Evolutionary conservation across 495 filamentous ascomycete species (phyloP).

Genomic region (Aspergillus affinis): DNA sequence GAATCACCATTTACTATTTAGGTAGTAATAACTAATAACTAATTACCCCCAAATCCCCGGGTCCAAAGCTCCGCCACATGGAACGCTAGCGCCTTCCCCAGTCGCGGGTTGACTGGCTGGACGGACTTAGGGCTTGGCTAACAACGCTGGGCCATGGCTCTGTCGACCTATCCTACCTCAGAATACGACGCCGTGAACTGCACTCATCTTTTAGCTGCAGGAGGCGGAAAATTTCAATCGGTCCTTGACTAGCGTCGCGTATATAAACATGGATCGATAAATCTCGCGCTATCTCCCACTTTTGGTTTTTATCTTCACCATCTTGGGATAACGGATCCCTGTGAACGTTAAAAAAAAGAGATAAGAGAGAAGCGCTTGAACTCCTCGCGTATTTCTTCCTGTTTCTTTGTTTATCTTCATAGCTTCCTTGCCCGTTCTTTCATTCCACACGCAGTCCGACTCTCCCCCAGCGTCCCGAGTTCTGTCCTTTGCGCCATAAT

Average conservation of each 20-base stretch:
- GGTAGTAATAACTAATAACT: too few species aligned
- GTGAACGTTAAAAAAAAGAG: not conserved
- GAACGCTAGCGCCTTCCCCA: not conserved
- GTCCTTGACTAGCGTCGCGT: not conserved
- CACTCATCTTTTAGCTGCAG: not conserved
- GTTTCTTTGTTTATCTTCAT: not conserved
- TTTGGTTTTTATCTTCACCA: not conserved
- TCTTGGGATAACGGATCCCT: not conserved
- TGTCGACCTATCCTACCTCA: not conserved
- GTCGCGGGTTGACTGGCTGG: too few species aligned
- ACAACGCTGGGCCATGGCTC: not conserved
- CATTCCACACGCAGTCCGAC: not conserved
- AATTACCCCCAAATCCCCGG: not conserved
- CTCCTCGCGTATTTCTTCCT: not conserved
- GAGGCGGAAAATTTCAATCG: not conserved
- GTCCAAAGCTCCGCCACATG: not conserved
- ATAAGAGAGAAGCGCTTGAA: not conserved
- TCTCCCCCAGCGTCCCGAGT: not conserved
- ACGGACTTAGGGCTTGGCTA: not conserved
- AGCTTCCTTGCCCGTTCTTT: not conserved
- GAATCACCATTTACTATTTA: too few species aligned
- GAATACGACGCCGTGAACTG: not conserved
- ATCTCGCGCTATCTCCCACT: not conserved
- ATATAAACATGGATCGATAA: not conserved
- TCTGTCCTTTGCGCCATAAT: not conserved